Evolutionary conservation across 805 yeast genomes (phyloP).

Genomic region (Candida ipomoeae): DNA sequence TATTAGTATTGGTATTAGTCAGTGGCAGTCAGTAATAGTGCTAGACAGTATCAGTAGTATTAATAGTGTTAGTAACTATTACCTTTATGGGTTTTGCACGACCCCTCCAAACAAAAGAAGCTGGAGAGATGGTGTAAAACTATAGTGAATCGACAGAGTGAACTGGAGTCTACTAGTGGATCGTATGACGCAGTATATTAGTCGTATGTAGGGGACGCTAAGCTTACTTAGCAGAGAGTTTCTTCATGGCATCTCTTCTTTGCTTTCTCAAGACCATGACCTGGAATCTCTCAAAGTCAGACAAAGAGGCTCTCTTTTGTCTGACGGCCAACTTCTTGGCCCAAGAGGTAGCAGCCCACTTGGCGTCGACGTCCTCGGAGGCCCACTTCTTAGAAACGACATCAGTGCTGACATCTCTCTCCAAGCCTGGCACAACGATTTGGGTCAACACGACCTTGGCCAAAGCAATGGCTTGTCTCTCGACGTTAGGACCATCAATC

Average conservation of each 20-base stretch:
- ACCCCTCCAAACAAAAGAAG: too few species aligned
- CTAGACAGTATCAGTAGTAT: too few species aligned
- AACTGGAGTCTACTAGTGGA: too few species aligned
- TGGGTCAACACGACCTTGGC: constrained; percentile 91
- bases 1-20: too few species aligned
- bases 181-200: constrained; percentile 22
- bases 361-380: constrained; percentile 79
- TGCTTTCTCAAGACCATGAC: constrained; percentile 96
- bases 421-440: constrained; percentile 74
- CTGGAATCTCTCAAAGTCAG: constrained; percentile 99
- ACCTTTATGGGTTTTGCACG: too few species aligned
- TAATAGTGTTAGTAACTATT: too few species aligned
- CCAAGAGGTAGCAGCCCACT: constrained; percentile 94
- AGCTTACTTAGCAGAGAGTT: constrained; percentile 87
- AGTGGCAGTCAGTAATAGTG: too few species aligned
- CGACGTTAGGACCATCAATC: constrained; percentile 94
- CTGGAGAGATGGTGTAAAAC: too few species aligned
- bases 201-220: constrained; percentile 19
- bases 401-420: constrained; percentile 92
- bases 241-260: constrained; percentile 90
- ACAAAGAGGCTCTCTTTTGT: constrained; percentile 85
- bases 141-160: too few species aligned
- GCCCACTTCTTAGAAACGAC: constrained; percentile 89
- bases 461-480: constrained; percentile 88
- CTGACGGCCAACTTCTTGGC: constrained; percentile 97